Percentiles rank a stretch among this genome's conserved stretches.
Conservation (phyloP, 2,329 filamentous ascomycete species). For the Colletotrichum phormii region DNA sequence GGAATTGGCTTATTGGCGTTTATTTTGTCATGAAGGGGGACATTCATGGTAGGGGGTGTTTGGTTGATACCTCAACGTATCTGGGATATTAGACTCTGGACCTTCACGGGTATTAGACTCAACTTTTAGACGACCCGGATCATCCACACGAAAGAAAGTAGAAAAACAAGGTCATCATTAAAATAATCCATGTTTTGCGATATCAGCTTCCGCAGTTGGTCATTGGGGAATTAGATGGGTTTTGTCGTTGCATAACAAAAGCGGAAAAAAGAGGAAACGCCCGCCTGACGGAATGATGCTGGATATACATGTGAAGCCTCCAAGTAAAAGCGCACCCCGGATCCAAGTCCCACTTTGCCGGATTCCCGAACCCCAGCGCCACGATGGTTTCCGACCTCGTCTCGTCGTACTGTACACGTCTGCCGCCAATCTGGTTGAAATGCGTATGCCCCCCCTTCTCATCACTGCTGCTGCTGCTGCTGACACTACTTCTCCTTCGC, state of each 20-base stretch:
- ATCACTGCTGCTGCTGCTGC: neutral
- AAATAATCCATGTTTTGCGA: neutral
- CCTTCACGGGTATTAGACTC: constrained; percentile 41
- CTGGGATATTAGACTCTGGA: constrained; percentile 36
- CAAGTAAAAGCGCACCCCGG: constrained; percentile 13
- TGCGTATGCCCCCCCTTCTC: neutral
- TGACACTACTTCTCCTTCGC: neutral
- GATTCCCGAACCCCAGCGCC: constrained; percentile 27
- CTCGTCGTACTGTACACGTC: constrained; percentile 33
- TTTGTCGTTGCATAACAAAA: constrained; percentile 5
- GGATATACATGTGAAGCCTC: constrained; percentile 31
- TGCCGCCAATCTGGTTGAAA: constrained; percentile 11
- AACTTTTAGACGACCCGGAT: constrained; percentile 33
- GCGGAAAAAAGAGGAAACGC: constrained; percentile 19
- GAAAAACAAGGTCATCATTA: neutral
- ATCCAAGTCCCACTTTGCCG: constrained; percentile 12
- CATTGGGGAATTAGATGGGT: constrained; percentile 17
- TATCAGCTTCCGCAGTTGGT: neutral
- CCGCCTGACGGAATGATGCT: constrained; percentile 34
- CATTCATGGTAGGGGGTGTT: constrained; percentile 3
- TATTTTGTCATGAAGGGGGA: neutral
- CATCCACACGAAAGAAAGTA: constrained; percentile 15
- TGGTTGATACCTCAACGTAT: constrained; percentile 43
- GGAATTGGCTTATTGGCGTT: constrained; percentile 22
- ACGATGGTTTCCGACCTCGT: constrained; percentile 10